Evolutionary conservation across 352 stramenopile genomes (phyloP), one percentile per base, ranked within the genome.

Genomic region (Phytophthora nicotianae): DNA sequence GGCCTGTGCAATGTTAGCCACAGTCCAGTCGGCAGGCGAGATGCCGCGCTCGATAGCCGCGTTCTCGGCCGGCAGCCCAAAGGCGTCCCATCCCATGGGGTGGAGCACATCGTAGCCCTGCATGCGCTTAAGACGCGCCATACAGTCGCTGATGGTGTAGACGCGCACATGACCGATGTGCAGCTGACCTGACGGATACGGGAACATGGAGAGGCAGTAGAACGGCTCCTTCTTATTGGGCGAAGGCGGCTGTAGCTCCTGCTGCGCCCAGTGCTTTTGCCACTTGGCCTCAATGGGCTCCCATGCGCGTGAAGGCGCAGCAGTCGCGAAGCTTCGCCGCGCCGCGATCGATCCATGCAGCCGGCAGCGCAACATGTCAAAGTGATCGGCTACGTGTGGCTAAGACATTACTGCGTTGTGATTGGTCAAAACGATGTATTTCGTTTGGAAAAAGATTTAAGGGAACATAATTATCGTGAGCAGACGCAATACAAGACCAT

Each of bases 21-120:
- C 72, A 0, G 98, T 99, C 76, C 96, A 99, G 37, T 97, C 89
- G 5, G 88, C 91, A 17, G 98, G 98, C 62, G 97, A 96, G 43
- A 98, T 90, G 19, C 96, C 97, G 32, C 96, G 98, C 55, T 99
- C 91, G 65, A 99, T 99, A 26, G 98, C 98, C 50, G 98, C 98
- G 75, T 99, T 99, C 81, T 99, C 98, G 3, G 98, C 98, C 0
- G 98, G 98, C n/a, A 99, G 79, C 5, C 98, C 98, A 80, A 99
- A 99, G 16, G 97, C 97, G 77, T 99, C 98, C 97, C 97, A 99
- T 27, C 98, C 98, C 83, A 99, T 99, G 0, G 98, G 98, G 70
- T 99, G 97, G 37, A 99, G 71, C 47, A 99, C 88, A 66, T 99
- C 86, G 67, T 94, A 97, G 21, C 93, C 96, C 42, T 97, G 94